Conservation (phyloP, 805 yeast species). For the Ogataea zsoltii region DNA sequence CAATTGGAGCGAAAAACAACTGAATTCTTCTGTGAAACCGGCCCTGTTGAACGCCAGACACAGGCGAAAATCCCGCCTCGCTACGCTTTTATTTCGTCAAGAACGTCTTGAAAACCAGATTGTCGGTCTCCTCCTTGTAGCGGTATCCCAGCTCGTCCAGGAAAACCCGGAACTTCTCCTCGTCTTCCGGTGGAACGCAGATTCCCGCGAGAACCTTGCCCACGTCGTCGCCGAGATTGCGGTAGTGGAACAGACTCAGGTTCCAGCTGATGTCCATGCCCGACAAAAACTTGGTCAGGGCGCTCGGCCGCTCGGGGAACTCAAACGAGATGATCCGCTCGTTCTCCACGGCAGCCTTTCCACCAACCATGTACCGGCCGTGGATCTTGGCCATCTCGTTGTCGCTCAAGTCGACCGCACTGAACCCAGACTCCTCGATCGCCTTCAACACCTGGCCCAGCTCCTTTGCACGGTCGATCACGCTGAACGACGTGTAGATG, state of each 20-base stretch:
- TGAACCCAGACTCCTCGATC: slow-evolving; percentile 63
- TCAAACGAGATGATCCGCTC: slow-evolving; percentile 85
- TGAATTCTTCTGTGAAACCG: no score
- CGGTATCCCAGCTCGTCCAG: slow-evolving; percentile 73
- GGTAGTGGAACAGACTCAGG: slow-evolving; percentile 89
- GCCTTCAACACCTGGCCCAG: slow-evolving; percentile 60
- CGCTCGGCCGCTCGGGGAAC: slow-evolving; percentile 98
- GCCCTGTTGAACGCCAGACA: no score
- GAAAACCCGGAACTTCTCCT: slow-evolving; percentile 64
- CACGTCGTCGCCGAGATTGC: slow-evolving; percentile 95
- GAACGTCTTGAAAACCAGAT: slow-evolving; percentile 81
- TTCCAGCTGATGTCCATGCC: slow-evolving; percentile 82
- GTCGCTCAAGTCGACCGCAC: slow-evolving; percentile 81
- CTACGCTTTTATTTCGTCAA: slow-evolving; percentile 34
- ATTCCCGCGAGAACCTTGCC: slow-evolving; percentile 92
- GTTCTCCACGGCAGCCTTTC: slow-evolving; percentile 68
- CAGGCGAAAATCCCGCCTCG: not conserved
- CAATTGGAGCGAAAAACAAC: no score
- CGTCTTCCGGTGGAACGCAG: slow-evolving; percentile 73
- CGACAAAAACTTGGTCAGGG: slow-evolving; percentile 75
- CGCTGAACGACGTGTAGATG: slow-evolving; percentile 86
- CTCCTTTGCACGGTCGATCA: slow-evolving; percentile 73
- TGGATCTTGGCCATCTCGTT: slow-evolving; percentile 96
- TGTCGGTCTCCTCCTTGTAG: slow-evolving; percentile 79
- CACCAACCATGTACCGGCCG: slow-evolving; percentile 95